Conservation (phyloP, 2,329 filamentous ascomycete genomes). For the Shiraia bambusicola region DNA sequence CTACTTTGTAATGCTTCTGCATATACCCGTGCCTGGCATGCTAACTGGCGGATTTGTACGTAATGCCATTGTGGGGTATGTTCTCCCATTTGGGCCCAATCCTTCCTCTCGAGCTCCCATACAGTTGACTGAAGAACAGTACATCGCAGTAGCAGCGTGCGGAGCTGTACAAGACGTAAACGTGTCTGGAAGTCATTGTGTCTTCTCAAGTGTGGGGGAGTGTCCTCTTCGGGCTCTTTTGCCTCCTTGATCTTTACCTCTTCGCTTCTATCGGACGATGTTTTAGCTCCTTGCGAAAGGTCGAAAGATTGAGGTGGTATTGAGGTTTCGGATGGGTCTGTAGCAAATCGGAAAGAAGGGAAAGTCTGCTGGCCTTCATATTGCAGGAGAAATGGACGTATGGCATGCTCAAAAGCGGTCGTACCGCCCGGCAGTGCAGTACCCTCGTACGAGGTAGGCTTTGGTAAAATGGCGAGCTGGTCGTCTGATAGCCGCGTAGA, state of each 20-base stretch:
- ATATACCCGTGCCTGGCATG: conserved; percentile 9
- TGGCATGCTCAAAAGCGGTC: conserved; percentile 12
- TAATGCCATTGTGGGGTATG: background rate
- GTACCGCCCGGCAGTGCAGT: no score
- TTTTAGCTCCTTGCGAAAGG: background rate
- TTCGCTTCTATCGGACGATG: background rate
- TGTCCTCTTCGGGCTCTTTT: background rate
- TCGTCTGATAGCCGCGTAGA: no score
- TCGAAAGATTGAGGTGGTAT: background rate
- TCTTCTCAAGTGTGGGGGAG: background rate
- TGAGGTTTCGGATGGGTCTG: background rate
- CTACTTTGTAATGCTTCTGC: conserved; percentile 10
- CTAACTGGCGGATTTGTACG: conserved; percentile 3
- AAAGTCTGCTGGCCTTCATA: background rate
- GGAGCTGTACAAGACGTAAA: conserved; percentile 9
- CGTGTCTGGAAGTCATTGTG: background rate
- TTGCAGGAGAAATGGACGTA: conserved; percentile 2
- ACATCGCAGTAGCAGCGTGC: conserved; percentile 16
- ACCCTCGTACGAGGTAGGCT: no score
- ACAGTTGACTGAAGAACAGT: conserved; percentile 8
- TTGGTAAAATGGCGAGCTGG: no score
- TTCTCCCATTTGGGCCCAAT: background rate
- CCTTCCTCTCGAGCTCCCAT: conserved; percentile 2
- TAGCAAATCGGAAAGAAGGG: background rate
- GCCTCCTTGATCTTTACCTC: background rate